Conservation (phyloP, 2,329 filamentous ascomycete species). For the Ophioceras dolichostomum region DNA sequence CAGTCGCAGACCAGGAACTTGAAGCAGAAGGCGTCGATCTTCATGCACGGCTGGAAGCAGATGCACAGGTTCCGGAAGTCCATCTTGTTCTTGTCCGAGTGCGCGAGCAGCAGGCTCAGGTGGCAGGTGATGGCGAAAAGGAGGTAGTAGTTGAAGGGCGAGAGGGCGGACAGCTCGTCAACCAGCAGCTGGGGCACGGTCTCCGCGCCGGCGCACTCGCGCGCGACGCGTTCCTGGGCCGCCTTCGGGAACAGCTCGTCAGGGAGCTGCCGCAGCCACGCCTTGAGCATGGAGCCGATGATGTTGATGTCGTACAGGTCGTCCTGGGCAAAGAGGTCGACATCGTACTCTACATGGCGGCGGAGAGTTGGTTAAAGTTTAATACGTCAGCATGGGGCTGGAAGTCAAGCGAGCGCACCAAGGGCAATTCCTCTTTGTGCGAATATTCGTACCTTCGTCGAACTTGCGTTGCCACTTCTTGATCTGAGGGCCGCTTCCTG, state of each 20-base stretch:
- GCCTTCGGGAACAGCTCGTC: slow-evolving; percentile 86
- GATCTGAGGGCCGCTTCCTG: slow-evolving; percentile 79
- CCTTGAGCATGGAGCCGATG: slow-evolving; percentile 90
- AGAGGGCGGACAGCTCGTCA: slow-evolving; percentile 81
- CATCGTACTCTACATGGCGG: slow-evolving; percentile 55
- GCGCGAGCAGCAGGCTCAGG: slow-evolving; percentile 78
- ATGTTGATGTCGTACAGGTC: slow-evolving; percentile 95
- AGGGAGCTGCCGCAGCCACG: slow-evolving; percentile 88
- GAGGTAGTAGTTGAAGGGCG: slow-evolving; percentile 95
- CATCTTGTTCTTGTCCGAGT: slow-evolving; percentile 97
- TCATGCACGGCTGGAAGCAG: slow-evolving; percentile 95
- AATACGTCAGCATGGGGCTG: too few relatives aligned
- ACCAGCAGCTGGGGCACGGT: slow-evolving; percentile 75
- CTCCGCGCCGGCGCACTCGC: slow-evolving; percentile 67
- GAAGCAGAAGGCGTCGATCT: slow-evolving; percentile 91
- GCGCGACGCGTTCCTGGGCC: slow-evolving; percentile 66
- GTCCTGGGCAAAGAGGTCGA: slow-evolving; percentile 77
- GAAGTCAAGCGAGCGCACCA: too few relatives aligned
- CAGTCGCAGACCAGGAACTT: slow-evolving; percentile 91
- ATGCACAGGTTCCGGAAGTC: slow-evolving; percentile 92
- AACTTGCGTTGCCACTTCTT: slow-evolving; percentile 91
- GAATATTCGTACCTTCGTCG: slow-evolving; percentile 68
- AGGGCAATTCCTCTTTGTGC: too few relatives aligned
- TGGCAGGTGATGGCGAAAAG: slow-evolving; percentile 96
- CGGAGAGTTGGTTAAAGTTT: background rate